These are phyloP conservation scores for Solanum corneliomulleri DNA, from an alignment of 257 asterid genomes.

Conservation along the genomic window DNA sequence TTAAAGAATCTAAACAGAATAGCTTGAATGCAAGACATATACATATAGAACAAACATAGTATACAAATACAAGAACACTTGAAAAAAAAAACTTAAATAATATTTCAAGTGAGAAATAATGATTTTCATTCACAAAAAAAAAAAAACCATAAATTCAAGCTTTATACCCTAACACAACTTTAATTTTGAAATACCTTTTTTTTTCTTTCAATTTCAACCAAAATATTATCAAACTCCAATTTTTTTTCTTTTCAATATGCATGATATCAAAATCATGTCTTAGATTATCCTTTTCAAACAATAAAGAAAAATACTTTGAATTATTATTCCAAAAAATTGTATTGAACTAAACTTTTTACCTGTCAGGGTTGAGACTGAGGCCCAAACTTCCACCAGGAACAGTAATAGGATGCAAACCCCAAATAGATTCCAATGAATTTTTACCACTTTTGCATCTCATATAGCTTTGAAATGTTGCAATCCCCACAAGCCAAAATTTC, in stretches of 20 bases:
- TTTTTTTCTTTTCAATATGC: not conserved
- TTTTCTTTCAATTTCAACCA: not conserved
- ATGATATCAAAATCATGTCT: not conserved
- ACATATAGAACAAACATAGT: too few species aligned
- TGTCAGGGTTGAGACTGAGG: conserved; percentile 46
- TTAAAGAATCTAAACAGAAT: not conserved
- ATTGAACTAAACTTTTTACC: conserved; percentile 11
- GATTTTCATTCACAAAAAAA: not conserved
- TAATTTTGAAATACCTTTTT: too few species aligned
- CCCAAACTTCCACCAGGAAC: conserved; percentile 50
- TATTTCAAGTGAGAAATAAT: not conserved
- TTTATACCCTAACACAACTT: not conserved
- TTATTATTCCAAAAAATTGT: too few species aligned
- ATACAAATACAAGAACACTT: not conserved
- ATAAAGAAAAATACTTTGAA: too few species aligned
- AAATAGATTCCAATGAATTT: conserved; percentile 48
- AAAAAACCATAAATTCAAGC: not conserved
- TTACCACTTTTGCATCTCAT: conserved; percentile 58
- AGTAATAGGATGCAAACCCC: conserved; percentile 72
- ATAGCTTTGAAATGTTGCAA: conserved; percentile 64
- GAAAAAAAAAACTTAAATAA: too few species aligned
- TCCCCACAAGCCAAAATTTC: conserved; percentile 64
- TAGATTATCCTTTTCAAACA: not conserved
- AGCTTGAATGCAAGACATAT: not conserved
- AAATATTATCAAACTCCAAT: not conserved